Base-by-base conservation (phyloP, 2,329 filamentous ascomycete genomes). In the Neurospora sp. region DNA sequence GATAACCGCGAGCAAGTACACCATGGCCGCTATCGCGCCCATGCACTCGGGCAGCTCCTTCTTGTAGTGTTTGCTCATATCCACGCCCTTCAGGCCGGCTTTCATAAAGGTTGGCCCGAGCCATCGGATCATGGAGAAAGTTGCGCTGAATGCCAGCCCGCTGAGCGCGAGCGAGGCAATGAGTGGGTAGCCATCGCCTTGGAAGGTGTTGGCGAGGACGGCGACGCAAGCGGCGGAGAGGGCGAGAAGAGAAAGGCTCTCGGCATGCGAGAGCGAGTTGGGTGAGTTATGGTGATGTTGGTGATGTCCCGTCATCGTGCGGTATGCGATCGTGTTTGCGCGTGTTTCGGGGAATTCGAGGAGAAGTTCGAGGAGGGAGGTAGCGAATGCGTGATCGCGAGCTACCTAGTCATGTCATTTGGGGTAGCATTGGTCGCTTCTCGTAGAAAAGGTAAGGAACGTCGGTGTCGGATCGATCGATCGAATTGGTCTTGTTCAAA, bases 41-140 rank as follows among this genome's bases (percentile, higher is more conserved):
- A 99, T 97, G 74, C 92, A 95, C 81, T 99, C 96, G 28, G 96
- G 96, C 76, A 97, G 91, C 80, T 96, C 93, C 71, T 86, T 86
- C 74, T 88, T 88, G 76, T 89, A 78, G 66, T 79, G 75, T 79
- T 85, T 99, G 78, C 91, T 90, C 84, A 97, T 85, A 79, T 99
- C 96, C 76, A 88, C 91, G 70, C 96, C 96, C 78, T 94, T 96
- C 78, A 97, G 87, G 17, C 95, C 96, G 43, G 92, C 92, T 75
- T 87, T 89, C 78, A 97, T 90, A 79, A 99, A 98, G 1, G 91
- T 90, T 70, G 92, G 90, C 1, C 95, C 95, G 6, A 97, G 90
- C 95, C 95, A 98, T 83, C 91, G 86, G 80, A 98, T 95, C 82
- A 97, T 88, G 76, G 92, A 89, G 80, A 92, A 98, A 72, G 89